Percentiles rank a stretch among this genome's conserved stretches.
These are phyloP conservation scores for Alliaria petiolata DNA, from an alignment of 345 rosid species.

Conservation along the genomic window DNA sequence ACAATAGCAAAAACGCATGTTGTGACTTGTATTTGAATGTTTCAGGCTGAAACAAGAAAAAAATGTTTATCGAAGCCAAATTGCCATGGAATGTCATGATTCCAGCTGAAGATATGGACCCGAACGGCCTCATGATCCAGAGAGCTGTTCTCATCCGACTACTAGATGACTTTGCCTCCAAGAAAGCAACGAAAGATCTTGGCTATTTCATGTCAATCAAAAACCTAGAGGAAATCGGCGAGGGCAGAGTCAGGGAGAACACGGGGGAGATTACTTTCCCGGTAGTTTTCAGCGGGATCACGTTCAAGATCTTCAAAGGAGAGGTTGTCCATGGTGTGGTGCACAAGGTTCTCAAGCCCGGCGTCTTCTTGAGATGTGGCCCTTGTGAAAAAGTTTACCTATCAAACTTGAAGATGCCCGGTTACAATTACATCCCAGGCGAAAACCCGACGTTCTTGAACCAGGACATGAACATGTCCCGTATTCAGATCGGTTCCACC, in stretches of 20 bases:
- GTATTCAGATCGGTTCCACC: not conserved
- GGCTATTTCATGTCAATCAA: constrained; percentile 59
- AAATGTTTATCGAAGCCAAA: constrained; percentile 63
- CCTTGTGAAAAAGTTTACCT: constrained; percentile 54
- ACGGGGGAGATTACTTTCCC: constrained; percentile 67
- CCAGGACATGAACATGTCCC: not conserved
- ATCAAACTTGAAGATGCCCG: constrained; percentile 50
- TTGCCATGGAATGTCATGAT: constrained; percentile 62
- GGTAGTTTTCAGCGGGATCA: constrained; percentile 53
- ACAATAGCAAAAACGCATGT: not conserved
- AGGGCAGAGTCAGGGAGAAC: constrained; percentile 57
- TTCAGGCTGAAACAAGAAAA: constrained; percentile 4
- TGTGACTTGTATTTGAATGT: not conserved
- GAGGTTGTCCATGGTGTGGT: constrained; percentile 61
- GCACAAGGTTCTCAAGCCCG: constrained; percentile 61
- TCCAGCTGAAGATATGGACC: constrained; percentile 53
- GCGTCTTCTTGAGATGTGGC: constrained; percentile 67
- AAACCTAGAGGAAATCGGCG: constrained; percentile 50
- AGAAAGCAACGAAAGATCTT: constrained; percentile 61
- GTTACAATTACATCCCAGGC: constrained; percentile 46
- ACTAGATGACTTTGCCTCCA: constrained; percentile 48
- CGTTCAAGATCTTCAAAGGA: constrained; percentile 73
- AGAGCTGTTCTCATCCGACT: constrained; percentile 52
- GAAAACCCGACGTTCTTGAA: constrained; percentile 51
- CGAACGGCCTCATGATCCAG: constrained; percentile 55